A percentile compares a stretch with the other conserved stretches of the same genome.
phyloP scores from a whole-genome alignment of 805 yeast genomes.

The Metschnikowia orientalis region DNA sequence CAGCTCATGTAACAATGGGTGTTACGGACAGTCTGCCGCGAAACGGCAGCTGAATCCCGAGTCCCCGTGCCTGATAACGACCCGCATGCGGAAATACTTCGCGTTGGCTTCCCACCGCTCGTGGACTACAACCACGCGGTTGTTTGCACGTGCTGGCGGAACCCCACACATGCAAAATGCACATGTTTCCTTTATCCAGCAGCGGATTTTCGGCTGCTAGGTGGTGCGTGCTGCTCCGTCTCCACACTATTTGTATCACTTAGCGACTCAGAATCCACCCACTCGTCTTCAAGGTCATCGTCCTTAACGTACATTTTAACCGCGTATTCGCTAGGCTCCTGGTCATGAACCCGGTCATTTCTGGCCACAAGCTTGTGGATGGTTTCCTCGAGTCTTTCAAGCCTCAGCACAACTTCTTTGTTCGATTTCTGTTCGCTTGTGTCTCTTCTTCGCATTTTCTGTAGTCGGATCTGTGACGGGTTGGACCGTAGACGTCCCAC shows the following conservation, averaged over 20 bases:
- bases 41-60: too few relatives aligned
- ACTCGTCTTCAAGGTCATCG: conserved; percentile 3
- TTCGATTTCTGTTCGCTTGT: conserved; percentile 5
- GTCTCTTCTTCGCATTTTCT: conserved; percentile 7
- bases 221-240: background rate
- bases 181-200: too few relatives aligned
- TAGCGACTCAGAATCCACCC: conserved; percentile 2
- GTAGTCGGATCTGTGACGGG: conserved; percentile 4
- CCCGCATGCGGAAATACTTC: too few relatives aligned
- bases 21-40: too few relatives aligned
- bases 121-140: too few relatives aligned
- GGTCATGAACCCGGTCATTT: background rate
- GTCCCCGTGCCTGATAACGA: too few relatives aligned
- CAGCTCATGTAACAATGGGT: too few relatives aligned
- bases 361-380: conserved; percentile 4
- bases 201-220: background rate
- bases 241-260: conserved; percentile 3
- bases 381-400: conserved; percentile 6
- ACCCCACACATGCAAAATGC: too few relatives aligned
- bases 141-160: background rate
- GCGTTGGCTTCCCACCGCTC: too few relatives aligned
- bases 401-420: conserved; percentile 8
- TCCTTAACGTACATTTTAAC: conserved; percentile 7
- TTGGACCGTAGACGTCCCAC: conserved; percentile 5
- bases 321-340: conserved; percentile 4